Evolutionary conservation across 2,329 filamentous ascomycete genomes (phyloP), one percentile per base, ranked within the genome.

Genomic region (Aspergillus fumigatiaffinis): DNA sequence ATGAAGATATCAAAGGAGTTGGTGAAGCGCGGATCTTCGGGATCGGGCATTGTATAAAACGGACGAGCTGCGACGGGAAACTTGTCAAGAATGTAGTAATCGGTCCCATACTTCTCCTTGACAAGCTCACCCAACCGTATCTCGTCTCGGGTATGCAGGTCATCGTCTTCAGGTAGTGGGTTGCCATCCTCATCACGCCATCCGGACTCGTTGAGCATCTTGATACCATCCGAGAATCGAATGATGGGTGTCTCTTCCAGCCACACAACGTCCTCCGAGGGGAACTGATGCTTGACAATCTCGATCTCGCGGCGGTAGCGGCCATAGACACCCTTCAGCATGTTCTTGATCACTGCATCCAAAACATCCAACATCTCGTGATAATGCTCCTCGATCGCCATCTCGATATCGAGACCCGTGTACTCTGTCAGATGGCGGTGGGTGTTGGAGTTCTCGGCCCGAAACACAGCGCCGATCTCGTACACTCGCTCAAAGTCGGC

Each of bases 1-100:
- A 96, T 83, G 77, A 97, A 97, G 57, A 97, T 95, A 71, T 97
- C 92, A 67, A 96, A 97, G 0, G 92, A 96, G 71, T 96, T 96
- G 52, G 92, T 97, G 71, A 87, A 85, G 35, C 83, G 80, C 12
- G 84, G 79, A 67, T 95, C 85, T 17, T 87, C 80, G 1, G 87
- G 83, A 61, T 96, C 90, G 28, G 88, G 88, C 84, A 96, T 92
- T 1, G 92, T 91, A 70, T 97, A 96, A 76, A 97, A 96, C 0
- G 92, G 92, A 47, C 92, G 85, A 2, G 90, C 92, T 6, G 86
- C 87, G 23, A 85, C 80, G 0, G 92, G 92, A 79, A 97, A 97
- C 70, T 95, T 96, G 81, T 97, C 92, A 44, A 97, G 82, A 61
- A 97, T 88, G 75, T 94, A 97, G 77, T 95, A 96, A 68, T 97